Evolutionary conservation across 2,329 filamentous ascomycete species (phyloP), one percentile per base, ranked within the genome.

Genomic region (Microdochium nivale): DNA sequence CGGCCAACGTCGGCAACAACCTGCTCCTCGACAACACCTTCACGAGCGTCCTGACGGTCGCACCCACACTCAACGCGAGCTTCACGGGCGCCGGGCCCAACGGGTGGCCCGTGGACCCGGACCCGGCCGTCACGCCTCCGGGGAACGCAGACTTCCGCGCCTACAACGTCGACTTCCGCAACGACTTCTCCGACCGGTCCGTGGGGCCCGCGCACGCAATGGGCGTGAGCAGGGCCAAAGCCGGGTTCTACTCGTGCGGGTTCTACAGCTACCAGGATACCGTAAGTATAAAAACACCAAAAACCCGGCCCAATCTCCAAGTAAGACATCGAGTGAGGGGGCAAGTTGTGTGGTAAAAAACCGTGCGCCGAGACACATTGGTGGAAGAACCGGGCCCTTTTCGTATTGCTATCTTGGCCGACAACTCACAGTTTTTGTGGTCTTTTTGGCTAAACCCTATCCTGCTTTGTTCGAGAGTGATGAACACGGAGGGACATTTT

Each of bases 231-330:
- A 77, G 80, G 46, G 81, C 84, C 0, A 87, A 87, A 60, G 76
- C 80, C 0, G 81, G 81, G 0, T 87, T 87, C 61, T 87, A 87
- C 61, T 78, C 78, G 47, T 83, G 79, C 47, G 80, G 82, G 0
- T 80, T 87, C 58, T 83, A 83, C 60, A 82, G 78, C 53, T 87
- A 83, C 59, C 84, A 87, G 65, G 84, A 87, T 55, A 87, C 84
- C 8, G 80, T 77, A 53, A 51, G 69, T 25, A 71, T 70, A 52
- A 5, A 5, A 30, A 30, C 27, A 5, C 5, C 27, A 30, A 30
- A 30, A n/a, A n/a, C n/a, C n/a, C n/a, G n/a, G n/a, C n/a, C n/a
- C n/a, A n/a, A n/a, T n/a, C n/a, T n/a, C n/a, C n/a, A n/a, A n/a
- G n/a, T n/a, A n/a, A n/a, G n/a, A n/a, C n/a, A n/a, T n/a, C n/a